phyloP scores from a whole-genome alignment of 345 rosid species.

The Hevea brasiliensis region DNA sequence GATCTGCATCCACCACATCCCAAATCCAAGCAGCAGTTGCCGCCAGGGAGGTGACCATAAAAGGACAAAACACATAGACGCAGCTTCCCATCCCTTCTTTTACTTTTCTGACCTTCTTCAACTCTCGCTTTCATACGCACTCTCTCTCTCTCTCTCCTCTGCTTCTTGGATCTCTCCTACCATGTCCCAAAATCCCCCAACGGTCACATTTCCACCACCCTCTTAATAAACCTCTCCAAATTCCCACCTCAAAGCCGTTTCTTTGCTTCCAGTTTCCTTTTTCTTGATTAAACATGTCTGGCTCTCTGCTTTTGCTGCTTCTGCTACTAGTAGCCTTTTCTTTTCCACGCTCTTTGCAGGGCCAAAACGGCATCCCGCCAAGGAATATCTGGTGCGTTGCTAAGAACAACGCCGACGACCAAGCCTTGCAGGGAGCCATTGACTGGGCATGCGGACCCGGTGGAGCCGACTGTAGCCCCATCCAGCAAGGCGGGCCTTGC shows the following conservation, averaged over 20 bases:
- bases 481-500: constrained; percentile 71
- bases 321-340: constrained; percentile 1
- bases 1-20: too few relatives aligned
- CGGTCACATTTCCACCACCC: constrained; percentile 18
- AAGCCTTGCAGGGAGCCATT: constrained; percentile 59
- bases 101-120: not conserved
- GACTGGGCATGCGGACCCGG: constrained; percentile 85
- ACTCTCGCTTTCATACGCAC: not conserved
- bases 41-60: not conserved
- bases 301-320: not conserved
- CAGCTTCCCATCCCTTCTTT: not conserved
- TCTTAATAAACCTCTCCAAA: not conserved
- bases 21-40: constrained; percentile 1
- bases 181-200: not conserved
- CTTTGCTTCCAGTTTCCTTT: not conserved
- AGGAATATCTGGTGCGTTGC: constrained; percentile 88
- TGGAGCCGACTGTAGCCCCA: constrained; percentile 54
- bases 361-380: constrained; percentile 29
- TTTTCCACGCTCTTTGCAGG: not conserved
- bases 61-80: not conserved
- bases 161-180: constrained; percentile 3
- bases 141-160: not conserved
- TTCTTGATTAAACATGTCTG: not conserved
- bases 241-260: constrained; percentile 11
- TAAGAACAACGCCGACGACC: constrained; percentile 80